Evolutionary conservation across 1,139 yeast species (phyloP), one percentile per base, ranked within the genome.

Genomic region (Suhomyces guaymorum): DNA sequence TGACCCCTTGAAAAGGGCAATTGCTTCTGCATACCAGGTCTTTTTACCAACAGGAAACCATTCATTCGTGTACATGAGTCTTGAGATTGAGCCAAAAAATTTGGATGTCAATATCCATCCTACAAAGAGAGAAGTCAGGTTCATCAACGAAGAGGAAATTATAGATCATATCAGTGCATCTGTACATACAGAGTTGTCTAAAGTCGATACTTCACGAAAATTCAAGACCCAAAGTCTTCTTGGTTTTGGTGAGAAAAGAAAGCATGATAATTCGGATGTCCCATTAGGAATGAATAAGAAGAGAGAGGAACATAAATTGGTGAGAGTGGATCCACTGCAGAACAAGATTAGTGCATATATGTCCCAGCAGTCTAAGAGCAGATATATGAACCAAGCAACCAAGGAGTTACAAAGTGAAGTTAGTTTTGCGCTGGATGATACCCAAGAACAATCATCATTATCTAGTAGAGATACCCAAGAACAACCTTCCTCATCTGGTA

Each of bases 41-140:
- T 86, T 78, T 54, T 61, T 92, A 11, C 96, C 97, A 0, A 85
- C 82, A 44, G 95, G 95, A 0, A 76, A 75, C 30, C 80, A 74
- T 44, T 85, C 96, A 0, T 92, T 92, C 54, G 72, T 87, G 1
- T 92, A 89, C 57, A 45, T 92, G 35, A 72, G 87, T 30, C 55
- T 92, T 15, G 67, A 68, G 24, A 78, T 92, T 5, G 66, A 70
- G 13, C 86, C 97, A 1, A 65, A 63, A 21, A 81, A 82, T 41
- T 69, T 92, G 10, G 99, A 92, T 55, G 98, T 92, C 8, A 92
- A 92, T 55, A 81, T 94, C 7, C 98, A 94, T 53, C 99, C 99
- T 0, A 92, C 98, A 0, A 92, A 92, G 51, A 71, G 94, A 35
- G 97, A 92, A 51, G 97, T 94, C 1, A 61, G 95, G 32, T 89